Base-by-base conservation (phyloP, 345 rosid species). In the Zanthoxylum bungeanum region DNA sequence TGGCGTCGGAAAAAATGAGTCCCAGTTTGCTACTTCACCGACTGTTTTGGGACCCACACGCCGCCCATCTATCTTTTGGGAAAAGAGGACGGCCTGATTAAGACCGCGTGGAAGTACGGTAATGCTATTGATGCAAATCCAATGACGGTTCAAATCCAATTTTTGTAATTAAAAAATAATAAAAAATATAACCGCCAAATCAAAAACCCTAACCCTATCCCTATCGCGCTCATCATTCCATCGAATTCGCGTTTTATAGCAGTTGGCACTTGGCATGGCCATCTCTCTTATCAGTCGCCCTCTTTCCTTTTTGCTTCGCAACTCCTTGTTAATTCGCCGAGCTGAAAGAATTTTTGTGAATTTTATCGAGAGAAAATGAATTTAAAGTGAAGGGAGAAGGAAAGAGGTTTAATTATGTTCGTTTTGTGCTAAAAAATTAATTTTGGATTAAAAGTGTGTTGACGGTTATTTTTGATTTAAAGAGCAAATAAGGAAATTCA, bases 11-110 rank as follows among this genome's bases (percentile, higher is more conserved):
- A 12, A 7, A 66, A n/a, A 2, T 56, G 3, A 27, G 73, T 57
- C 55, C 53, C 64, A 2, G 1, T 1, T n/a, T 2, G 7, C n/a
- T 11, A 4, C 46, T 27, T 5, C 39, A 42, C 65, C 69, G 71
- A 47, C 75, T 16, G 5, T 0, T 1, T 1, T 50, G 69, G 64
- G 57, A 11, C 56, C 75, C 63, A 66, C 69, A 1, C 7, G 63
- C 79, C 79, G 69, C 53, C 79, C 60, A 10, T 30, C 1, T 7
- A 9, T 6, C 28, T 11, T 65, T 71, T 59, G 4, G 28, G 21
- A 4, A 33, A 62, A 70, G 58, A 30, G 75, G 58, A 66, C 72
- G 72, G 59, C 19, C 27, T 4, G 72, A 52, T 66, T 37, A n/a
- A 12, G 17, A 39, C 21, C 58, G 2, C 53, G 71, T n/a, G 31